A percentile compares a stretch with the other conserved stretches of the same genome.
Evolutionary conservation across 495 filamentous ascomycete species (phyloP).

Genomic region (Antarctomyces pellizariae): DNA sequence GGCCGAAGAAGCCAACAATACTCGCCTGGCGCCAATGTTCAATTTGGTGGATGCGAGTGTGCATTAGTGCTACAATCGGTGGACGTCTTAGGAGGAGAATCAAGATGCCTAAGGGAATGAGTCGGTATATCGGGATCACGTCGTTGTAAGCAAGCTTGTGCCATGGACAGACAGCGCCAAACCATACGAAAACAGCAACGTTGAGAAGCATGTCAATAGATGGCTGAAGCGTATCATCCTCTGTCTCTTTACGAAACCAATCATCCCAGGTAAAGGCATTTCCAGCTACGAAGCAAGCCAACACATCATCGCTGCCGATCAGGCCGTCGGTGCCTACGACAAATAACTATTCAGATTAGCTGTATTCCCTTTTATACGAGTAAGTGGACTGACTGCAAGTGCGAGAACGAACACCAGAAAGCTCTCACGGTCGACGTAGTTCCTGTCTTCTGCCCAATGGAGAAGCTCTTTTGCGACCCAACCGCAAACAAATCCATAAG

Average conservation of each 20-base stretch:
- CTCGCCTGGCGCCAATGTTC: constrained; percentile 46
- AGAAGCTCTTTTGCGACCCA: constrained; percentile 64
- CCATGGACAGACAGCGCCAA: constrained; percentile 77
- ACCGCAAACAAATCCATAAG: constrained; percentile 56
- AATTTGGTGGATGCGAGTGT: constrained; percentile 60
- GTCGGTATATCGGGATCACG: constrained; percentile 52
- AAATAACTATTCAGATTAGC: constrained; percentile 29
- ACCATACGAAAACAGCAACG: constrained; percentile 75
- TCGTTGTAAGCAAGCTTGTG: constrained; percentile 36
- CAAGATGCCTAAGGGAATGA: constrained; percentile 58
- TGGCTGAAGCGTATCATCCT: constrained; percentile 74
- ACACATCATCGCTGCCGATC: constrained; percentile 76
- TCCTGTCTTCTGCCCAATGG: constrained; percentile 61
- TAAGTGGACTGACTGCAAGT: constrained; percentile 33
- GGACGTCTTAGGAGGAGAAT: constrained; percentile 53
- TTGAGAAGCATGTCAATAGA: constrained; percentile 71
- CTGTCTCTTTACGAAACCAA: constrained; percentile 76
- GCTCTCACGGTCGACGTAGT: constrained; percentile 72
- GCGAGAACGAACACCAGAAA: constrained; percentile 76
- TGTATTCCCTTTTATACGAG: constrained; percentile 5
- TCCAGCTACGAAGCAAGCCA: constrained; percentile 85
- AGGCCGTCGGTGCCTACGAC: constrained; percentile 71
- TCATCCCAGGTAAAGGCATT: constrained; percentile 82
- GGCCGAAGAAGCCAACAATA: constrained; percentile 85
- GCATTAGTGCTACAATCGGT: constrained; percentile 49